A percentile compares a stretch with the other conserved stretches of the same genome.
Conservation (phyloP, 2,329 filamentous ascomycete genomes). For the Aaosphaeria pasadenensis region DNA sequence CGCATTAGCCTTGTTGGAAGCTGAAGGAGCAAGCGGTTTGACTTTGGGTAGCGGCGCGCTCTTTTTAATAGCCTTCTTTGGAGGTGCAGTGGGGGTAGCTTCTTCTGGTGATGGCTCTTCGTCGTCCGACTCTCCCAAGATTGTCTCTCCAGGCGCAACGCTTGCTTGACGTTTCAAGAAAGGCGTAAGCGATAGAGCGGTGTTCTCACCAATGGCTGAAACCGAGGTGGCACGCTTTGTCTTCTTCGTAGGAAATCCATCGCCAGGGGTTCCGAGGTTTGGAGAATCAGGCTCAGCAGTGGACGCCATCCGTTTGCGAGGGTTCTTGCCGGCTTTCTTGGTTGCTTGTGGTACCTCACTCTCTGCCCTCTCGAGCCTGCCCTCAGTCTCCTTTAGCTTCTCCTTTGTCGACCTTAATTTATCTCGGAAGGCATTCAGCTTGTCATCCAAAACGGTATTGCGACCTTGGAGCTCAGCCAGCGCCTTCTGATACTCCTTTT, state of each 20-base stretch:
- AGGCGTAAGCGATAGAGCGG: conserved; percentile 88
- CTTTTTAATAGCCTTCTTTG: conserved; percentile 28
- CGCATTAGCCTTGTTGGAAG: conserved; percentile 44
- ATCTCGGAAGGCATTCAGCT: conserved; percentile 64
- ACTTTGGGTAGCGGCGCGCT: conserved; percentile 26
- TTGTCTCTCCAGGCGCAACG: conserved; percentile 47
- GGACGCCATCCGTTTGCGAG: conserved; percentile 41
- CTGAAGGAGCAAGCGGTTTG: conserved; percentile 43
- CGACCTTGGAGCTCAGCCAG: conserved; percentile 60
- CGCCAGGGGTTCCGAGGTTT: conserved; percentile 48
- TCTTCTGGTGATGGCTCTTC: conserved; percentile 18
- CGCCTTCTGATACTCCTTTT: conserved; percentile 55
- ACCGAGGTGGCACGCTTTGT: conserved; percentile 49
- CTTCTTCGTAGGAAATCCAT: conserved; percentile 46
- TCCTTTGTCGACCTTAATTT: conserved; percentile 70
- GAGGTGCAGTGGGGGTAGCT: conserved; percentile 26
- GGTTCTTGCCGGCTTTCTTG: conserved; percentile 38
- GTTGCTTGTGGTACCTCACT: conserved; percentile 23
- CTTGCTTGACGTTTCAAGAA: conserved; percentile 77
- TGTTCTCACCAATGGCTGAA: conserved; percentile 75
- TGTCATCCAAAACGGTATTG: conserved; percentile 65
- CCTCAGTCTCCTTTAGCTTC: conserved; percentile 66
- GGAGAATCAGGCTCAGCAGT: conserved; percentile 47
- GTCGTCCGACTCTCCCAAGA: conserved; percentile 29
- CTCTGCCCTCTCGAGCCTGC: conserved; percentile 46